Percentiles rank a stretch among this genome's conserved stretches.
Evolutionary conservation across 164 flowering plant genomes (phyloP).

Genomic region (Tinospora cordifolia): DNA sequence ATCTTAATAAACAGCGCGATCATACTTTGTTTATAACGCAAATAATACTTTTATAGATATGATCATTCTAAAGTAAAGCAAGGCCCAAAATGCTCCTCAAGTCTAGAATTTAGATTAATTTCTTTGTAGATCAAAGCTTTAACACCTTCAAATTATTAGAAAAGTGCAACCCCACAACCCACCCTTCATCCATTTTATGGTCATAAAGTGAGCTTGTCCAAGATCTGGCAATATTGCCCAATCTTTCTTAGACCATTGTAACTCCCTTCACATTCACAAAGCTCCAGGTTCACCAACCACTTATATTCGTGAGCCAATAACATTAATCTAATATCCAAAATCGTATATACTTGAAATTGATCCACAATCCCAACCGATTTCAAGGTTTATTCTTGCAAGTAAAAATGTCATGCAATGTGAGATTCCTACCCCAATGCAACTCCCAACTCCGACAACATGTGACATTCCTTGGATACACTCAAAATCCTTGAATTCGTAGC

Average conservation of each 20-base stretch:
- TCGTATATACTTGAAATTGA: conserved; percentile 45
- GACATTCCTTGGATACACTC: conserved; percentile 60
- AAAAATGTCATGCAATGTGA: conserved; percentile 49
- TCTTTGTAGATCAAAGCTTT: conserved; percentile 57
- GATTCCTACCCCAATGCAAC: conserved; percentile 62
- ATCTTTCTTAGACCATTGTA: conserved; percentile 84
- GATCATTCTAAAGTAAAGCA: conserved; percentile 60
- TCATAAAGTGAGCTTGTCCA: conserved; percentile 72
- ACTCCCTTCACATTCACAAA: conserved; percentile 85
- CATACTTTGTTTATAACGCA: conserved; percentile 50
- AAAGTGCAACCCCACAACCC: conserved; percentile 61
- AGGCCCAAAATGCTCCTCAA: conserved; percentile 52
- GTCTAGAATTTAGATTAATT: conserved; percentile 53
- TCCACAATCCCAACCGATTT: conserved; percentile 52
- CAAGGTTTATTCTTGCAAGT: conserved; percentile 62
- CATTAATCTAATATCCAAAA: conserved; percentile 78
- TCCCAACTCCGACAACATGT: conserved; percentile 70
- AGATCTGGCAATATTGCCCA: conserved; percentile 78
- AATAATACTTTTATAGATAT: conserved; percentile 65
- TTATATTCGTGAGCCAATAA: conserved; percentile 82
- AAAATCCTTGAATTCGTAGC: conserved; percentile 57
- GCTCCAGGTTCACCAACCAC: conserved; percentile 76
- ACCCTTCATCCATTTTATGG: conserved; percentile 81
- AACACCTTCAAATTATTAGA: conserved; percentile 79
- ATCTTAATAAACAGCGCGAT: conserved; percentile 63